phyloP scores from a whole-genome alignment of 352 stramenopile genomes.

The Phytophthora quininea region DNA sequence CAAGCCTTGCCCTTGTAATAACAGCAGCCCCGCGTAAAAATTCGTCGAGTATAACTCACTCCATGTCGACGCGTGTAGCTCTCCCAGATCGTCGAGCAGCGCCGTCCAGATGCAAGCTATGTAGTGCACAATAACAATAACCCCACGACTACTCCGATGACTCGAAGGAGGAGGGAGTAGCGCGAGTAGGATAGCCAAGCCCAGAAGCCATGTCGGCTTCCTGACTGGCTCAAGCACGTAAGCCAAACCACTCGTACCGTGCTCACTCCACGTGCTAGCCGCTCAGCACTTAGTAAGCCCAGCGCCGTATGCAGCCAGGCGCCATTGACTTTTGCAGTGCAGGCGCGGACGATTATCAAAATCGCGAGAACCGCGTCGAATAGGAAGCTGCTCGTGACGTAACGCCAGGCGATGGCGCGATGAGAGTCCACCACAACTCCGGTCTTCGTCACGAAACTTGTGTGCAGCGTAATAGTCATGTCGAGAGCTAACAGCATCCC shows the following conservation, averaged over 20 bases:
- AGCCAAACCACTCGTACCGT: slow-evolving; percentile 25
- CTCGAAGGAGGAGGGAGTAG: slow-evolving; percentile 34
- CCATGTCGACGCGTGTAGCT: background rate
- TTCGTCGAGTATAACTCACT: slow-evolving; percentile 32
- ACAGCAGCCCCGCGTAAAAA: slow-evolving; percentile 54
- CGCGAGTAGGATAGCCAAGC: slow-evolving; percentile 37
- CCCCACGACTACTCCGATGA: slow-evolving; percentile 34
- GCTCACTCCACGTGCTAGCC: slow-evolving; percentile 18
- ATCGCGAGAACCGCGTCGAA: slow-evolving; percentile 15
- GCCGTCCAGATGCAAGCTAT: slow-evolving; percentile 44
- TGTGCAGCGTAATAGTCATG: slow-evolving; percentile 40
- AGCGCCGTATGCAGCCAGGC: background rate
- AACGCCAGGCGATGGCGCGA: slow-evolving; percentile 26
- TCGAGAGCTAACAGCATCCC: slow-evolving; percentile 28
- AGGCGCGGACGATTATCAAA: background rate
- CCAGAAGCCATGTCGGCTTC: slow-evolving; percentile 14
- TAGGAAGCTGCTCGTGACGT: slow-evolving; percentile 26
- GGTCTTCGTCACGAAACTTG: slow-evolving; percentile 34
- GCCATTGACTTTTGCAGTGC: background rate
- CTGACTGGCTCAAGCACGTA: background rate
- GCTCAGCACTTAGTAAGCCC: slow-evolving; percentile 12
- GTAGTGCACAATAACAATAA: slow-evolving; percentile 49
- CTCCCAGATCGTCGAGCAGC: slow-evolving; percentile 5
- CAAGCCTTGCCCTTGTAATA: slow-evolving; percentile 64
- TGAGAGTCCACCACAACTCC: slow-evolving; percentile 26